phyloP scores from a whole-genome alignment of 805 yeast species.

The Myxozyma geophila region DNA sequence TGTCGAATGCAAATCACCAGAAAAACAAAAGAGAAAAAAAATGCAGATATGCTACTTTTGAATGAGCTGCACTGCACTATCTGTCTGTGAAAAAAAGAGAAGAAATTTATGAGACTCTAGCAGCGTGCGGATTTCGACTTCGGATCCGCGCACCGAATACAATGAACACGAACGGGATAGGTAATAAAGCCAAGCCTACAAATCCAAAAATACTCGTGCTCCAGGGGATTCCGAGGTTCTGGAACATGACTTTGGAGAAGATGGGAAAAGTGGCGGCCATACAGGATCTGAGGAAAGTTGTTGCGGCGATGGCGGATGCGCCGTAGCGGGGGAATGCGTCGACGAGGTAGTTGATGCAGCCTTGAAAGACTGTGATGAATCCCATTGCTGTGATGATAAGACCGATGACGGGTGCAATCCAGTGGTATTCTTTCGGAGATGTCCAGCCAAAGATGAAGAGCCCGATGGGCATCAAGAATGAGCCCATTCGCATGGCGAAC shows the following conservation, averaged over 20 bases:
- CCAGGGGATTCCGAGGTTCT: constrained; percentile 57
- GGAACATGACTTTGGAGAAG: constrained; percentile 59
- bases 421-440: constrained; percentile 50
- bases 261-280: constrained; percentile 67
- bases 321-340: constrained; percentile 63
- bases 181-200: constrained; percentile 53
- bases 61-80: no score
- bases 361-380: constrained; percentile 60
- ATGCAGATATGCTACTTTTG: not conserved
- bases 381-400: constrained; percentile 58
- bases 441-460: constrained; percentile 70
- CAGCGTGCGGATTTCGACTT: constrained; percentile 31
- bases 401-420: constrained; percentile 63
- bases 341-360: constrained; percentile 62
- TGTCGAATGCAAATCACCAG: not conserved
- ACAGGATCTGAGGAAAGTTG: constrained; percentile 60
- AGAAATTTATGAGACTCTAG: not conserved
- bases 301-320: constrained; percentile 69
- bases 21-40: not conserved
- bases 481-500: constrained; percentile 54
- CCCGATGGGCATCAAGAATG: constrained; percentile 54
- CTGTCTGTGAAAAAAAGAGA: not conserved
- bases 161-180: constrained; percentile 62
- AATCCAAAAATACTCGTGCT: constrained; percentile 61
- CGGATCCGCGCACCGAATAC: constrained; percentile 53